phyloP scores from a whole-genome alignment of 2,329 filamentous ascomycete species.

The Fusarium praegraminearum region DNA sequence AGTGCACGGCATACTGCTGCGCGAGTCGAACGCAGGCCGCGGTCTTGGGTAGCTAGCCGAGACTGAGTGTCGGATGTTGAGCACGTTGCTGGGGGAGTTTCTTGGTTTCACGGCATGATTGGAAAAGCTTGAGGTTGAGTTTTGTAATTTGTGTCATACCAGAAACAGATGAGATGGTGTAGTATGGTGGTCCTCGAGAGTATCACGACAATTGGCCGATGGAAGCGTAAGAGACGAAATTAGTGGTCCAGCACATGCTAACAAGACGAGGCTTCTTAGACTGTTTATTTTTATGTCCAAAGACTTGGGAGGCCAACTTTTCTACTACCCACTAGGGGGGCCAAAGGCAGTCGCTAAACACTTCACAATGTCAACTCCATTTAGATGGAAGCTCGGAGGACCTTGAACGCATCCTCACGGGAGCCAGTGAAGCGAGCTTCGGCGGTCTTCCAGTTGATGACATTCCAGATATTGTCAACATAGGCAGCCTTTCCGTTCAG shows the following conservation, averaged over 20 bases:
- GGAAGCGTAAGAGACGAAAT: no score
- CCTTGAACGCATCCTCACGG: slow-evolving; percentile 60
- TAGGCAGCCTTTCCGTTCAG: slow-evolving; percentile 81
- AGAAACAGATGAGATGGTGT: neutral
- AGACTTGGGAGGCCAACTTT: no score
- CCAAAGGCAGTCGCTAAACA: no score
- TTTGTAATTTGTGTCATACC: neutral
- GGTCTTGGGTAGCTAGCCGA: slow-evolving; percentile 38
- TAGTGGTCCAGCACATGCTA: no score
- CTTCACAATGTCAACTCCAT: neutral
- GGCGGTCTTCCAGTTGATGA: slow-evolving; percentile 81
- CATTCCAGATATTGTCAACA: slow-evolving; percentile 80
- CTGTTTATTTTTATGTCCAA: no score
- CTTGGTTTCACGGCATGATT: slow-evolving; percentile 9
- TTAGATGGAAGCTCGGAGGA: slow-evolving; percentile 58
- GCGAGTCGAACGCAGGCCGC: slow-evolving; percentile 25
- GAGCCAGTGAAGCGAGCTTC: slow-evolving; percentile 70
- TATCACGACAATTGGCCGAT: no score
- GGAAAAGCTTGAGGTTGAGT: neutral
- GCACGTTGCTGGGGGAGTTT: slow-evolving; percentile 27
- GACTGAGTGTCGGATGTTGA: slow-evolving; percentile 40
- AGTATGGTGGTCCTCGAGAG: no score
- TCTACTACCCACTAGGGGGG: no score
- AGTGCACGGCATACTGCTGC: slow-evolving; percentile 25
- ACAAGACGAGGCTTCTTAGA: no score